These are phyloP conservation scores for Mycena vitilis DNA, from an alignment of 768 basidiomycete genomes.

Conservation along the genomic window DNA sequence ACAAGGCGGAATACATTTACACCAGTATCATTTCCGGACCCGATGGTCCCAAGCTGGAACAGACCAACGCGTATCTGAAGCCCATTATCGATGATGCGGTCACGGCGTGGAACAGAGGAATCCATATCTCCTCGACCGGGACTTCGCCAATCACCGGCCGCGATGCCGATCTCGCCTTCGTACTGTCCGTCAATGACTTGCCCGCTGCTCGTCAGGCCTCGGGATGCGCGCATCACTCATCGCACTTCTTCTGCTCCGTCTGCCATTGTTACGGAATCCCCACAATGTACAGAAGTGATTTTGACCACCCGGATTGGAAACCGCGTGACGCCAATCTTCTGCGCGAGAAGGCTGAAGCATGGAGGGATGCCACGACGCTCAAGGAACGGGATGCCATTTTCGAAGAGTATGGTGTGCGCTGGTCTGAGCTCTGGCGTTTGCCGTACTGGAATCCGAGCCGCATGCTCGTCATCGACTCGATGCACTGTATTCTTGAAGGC, in stretches of 20 bases:
- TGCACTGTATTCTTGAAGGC: constrained; percentile 46
- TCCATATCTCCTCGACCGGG: constrained; percentile 29
- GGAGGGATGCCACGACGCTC: constrained; percentile 24
- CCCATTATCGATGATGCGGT: constrained; percentile 42
- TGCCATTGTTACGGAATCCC: constrained; percentile 36
- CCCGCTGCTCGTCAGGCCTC: constrained; percentile 39
- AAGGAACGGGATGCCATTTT: constrained; percentile 33
- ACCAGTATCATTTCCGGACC: constrained; percentile 43
- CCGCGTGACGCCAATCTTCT: constrained; percentile 19
- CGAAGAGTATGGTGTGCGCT: constrained; percentile 36
- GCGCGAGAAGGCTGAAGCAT: constrained; percentile 25
- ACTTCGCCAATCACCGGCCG: background rate
- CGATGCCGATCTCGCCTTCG: constrained; percentile 2
- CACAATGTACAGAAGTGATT: constrained; percentile 24
- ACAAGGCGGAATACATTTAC: constrained; percentile 45
- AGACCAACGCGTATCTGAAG: constrained; percentile 40
- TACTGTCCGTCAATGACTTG: constrained; percentile 42
- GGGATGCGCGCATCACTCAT: constrained; percentile 33
- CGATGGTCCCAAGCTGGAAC: constrained; percentile 33
- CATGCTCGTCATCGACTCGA: constrained; percentile 42
- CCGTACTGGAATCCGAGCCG: constrained; percentile 44
- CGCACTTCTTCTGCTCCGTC: constrained; percentile 40
- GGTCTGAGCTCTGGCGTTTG: constrained; percentile 41
- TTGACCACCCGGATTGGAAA: constrained; percentile 26
- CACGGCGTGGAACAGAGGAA: constrained; percentile 27